A percentile compares a stretch with the other conserved stretches of the same genome.
Evolutionary conservation across 192 early-diverging fungal species (phyloP).

Genomic region (Jimgerdemannia flammicorona): DNA sequence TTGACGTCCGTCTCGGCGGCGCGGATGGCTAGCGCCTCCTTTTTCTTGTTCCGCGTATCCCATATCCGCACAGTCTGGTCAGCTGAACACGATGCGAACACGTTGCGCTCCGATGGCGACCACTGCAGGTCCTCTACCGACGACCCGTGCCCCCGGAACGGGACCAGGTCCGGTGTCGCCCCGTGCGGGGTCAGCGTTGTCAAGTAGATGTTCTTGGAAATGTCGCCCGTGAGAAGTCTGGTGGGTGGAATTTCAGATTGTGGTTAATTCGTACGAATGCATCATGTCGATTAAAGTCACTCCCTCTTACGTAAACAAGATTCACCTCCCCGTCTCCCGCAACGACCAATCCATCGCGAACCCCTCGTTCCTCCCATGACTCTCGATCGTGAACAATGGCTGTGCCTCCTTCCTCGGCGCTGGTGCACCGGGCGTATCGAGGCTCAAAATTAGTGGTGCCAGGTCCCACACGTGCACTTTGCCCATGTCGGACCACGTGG

Average conservation of each 20-base stretch:
- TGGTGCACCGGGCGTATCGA: constrained; percentile 79
- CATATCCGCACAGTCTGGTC: constrained; percentile 94
- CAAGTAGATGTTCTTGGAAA: constrained; percentile 72
- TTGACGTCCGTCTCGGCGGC: constrained; percentile 92
- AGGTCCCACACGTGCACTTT: constrained; percentile 94
- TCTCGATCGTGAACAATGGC: constrained; percentile 77
- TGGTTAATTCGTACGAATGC: not conserved
- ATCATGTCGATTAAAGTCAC: not conserved
- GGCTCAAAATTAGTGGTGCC: constrained; percentile 60
- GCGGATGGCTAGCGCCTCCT: constrained; percentile 68
- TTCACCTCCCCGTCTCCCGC: constrained; percentile 48
- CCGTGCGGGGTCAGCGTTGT: constrained; percentile 64
- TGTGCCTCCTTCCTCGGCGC: constrained; percentile 56
- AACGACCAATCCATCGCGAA: constrained; percentile 96
- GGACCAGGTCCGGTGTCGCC: constrained; percentile 67
- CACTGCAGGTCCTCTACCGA: constrained; percentile 98
- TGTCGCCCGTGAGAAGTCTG: constrained; percentile 87
- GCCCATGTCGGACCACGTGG: constrained; percentile 95
- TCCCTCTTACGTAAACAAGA: too few relatives aligned
- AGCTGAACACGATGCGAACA: constrained; percentile 90
- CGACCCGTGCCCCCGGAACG: constrained; percentile 80
- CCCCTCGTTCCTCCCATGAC: constrained; percentile 85
- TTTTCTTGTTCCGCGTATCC: constrained; percentile 83
- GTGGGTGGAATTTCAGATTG: constrained; percentile 6
- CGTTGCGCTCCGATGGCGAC: constrained; percentile 84